phyloP scores from a whole-genome alignment of 108 stramenopile genomes.

The Aurantiochytrium sp. region DNA sequence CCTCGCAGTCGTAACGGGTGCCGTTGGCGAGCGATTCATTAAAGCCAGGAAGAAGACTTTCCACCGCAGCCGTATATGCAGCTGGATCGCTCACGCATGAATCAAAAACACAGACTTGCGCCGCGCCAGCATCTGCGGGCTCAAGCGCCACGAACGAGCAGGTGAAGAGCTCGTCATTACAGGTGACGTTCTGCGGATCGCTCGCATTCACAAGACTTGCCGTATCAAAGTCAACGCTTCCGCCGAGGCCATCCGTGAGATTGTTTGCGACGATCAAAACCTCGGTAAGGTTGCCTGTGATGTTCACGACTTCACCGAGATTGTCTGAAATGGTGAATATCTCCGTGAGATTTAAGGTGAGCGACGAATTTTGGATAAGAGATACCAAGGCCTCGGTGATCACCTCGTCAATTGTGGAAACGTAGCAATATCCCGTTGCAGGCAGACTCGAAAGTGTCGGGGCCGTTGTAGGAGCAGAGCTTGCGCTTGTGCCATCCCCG shows the following conservation, averaged over 20 bases:
- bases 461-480: not conserved
- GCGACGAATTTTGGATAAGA: not conserved
- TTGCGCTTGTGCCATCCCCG: not conserved
- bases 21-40: not conserved
- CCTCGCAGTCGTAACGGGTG: not conserved
- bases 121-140: not conserved
- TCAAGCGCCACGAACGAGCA: not conserved
- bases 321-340: too few species aligned
- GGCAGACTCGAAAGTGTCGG: not conserved
- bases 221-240: not conserved
- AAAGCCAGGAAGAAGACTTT: not conserved
- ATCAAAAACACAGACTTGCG: not conserved
- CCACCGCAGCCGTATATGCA: not conserved
- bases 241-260: too few species aligned
- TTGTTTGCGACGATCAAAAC: too few species aligned
- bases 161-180: not conserved
- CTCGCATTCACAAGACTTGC: not conserved
- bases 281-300: too few species aligned
- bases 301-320: too few species aligned
- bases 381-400: not conserved
- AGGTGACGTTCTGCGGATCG: not conserved
- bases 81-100: not conserved
- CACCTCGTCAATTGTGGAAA: not conserved
- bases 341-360: too few species aligned
- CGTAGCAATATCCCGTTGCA: not conserved